Evolutionary conservation across 805 yeast species (phyloP), one percentile per base, ranked within the genome.

Genomic region (Blastobotrys parvus): DNA sequence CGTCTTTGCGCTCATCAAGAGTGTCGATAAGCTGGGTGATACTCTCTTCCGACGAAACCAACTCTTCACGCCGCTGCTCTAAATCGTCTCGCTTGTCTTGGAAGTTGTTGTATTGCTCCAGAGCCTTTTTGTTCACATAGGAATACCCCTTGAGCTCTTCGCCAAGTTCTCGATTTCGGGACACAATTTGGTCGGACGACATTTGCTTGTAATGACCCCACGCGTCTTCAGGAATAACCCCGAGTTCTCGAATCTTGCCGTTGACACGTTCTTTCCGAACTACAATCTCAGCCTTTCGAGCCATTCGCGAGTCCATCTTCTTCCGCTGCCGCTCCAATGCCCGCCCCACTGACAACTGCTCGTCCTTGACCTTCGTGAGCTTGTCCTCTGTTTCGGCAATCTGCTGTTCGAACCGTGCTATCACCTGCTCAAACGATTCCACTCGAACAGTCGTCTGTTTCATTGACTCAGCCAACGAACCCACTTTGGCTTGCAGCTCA

Each of bases 171-270:
- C 75, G 78, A 46, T 87, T 67, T 42, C 71, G 65, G 13, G 60
- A 54, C 39, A 84, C 60, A 25, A 89, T 60, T 4, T 71, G 68
- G 31, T 75, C 77, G 8, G 86, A 75, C 2, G 65, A 57, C 16
- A 65, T 52, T 29, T 63, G 59, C 29, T 69, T 71, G 53, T 69
- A 75, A 27, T 62, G 56, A 11, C 69, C 70, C 50, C 85, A 78
- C 0, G 92, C 88, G 42, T 84, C 88, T 54, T 88, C 96, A 0
- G 96, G 90, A 15, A 90, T 67, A 3, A 83, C 84, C n/a, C 97
- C 97, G 33, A 89, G 64, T 34, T 84, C 94, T 47, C 89, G 71
- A 23, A 88, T 80, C 55, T 77, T 83, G 46, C 72, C 75, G 49
- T 78, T 80, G 19, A 85, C 61, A 50, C 84, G 94, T 39, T 82